Base-by-base conservation (phyloP, 2,329 filamentous ascomycete genomes). In the Claviceps quebecensis region DNA sequence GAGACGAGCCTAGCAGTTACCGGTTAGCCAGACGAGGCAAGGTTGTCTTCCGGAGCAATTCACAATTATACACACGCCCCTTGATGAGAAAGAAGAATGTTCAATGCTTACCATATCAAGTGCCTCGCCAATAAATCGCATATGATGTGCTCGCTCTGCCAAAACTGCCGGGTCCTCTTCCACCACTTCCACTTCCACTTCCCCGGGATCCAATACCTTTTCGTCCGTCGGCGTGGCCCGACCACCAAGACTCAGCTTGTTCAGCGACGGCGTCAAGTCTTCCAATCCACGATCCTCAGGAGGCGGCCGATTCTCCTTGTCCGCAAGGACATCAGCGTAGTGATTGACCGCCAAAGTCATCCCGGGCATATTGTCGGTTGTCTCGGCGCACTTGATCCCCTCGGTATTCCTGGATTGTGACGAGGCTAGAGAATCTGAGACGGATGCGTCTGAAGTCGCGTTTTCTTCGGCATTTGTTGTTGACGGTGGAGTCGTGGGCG, bases 41-140 rank as follows among this genome's bases (percentile, higher is more conserved):
- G 16, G 16, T 17, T 17, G 38, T 17, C 38, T 40, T 40, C n/a
- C 2, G 6, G 7, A 3, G 16, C 14, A 8, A 8, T 7, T 40
- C n/a, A 8, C n/a, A n/a, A 16, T 40, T 4, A 8, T n/a, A n/a
- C n/a, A n/a, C 6, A n/a, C n/a, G 6, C 38, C 9, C 14, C 2
- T 4, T 17, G 8, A 16, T n/a, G 4, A 19, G 1, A 17, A 9
- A 19, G 16, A 40, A 19, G 16, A 40, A 40, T n/a, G 9, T n/a
- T n/a, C 16, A n/a, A n/a, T 40, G 38, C 8, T 60, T 71, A 91
- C 87, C 88, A 95, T 94, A 58, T 82, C 76, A 58, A 96, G 77
- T 55, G 90, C 90, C 65, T 91, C 84, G 58, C 83, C 79, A 80
- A 94, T 95, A 69, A 89, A 95, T 44, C 63, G 66, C 57, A 67